Percentiles rank a stretch among this genome's conserved stretches.
These are phyloP conservation scores for Yamadazyma trypodendri DNA, from an alignment of 1,139 yeast genomes.

Conservation along the genomic window DNA sequence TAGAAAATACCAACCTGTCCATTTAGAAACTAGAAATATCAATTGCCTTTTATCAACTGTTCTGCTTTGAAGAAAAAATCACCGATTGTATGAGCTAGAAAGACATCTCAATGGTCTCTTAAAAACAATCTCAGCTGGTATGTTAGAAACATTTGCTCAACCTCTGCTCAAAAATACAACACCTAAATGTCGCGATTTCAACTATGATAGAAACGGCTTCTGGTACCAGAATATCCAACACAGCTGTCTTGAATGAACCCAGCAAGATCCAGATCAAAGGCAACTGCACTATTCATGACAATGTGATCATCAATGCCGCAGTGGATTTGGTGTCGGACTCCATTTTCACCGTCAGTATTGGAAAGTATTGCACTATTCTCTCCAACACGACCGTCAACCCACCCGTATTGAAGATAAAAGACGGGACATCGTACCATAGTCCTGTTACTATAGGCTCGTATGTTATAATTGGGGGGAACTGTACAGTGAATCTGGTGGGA, in stretches of 20 bases:
- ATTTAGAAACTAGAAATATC: too few relatives aligned
- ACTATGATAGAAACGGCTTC: constrained; percentile 41
- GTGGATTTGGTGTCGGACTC: constrained; percentile 22
- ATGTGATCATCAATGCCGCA: constrained; percentile 40
- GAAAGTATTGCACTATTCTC: constrained; percentile 48
- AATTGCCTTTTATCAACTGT: too few relatives aligned
- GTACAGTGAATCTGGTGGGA: constrained; percentile 42
- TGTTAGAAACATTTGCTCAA: too few relatives aligned
- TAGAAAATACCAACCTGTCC: too few relatives aligned
- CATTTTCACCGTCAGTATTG: constrained; percentile 45
- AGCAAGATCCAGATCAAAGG: constrained; percentile 30
- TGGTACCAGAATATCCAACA: constrained; percentile 57
- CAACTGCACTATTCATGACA: constrained; percentile 30
- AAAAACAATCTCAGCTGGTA: too few relatives aligned
- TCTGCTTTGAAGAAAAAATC: too few relatives aligned
- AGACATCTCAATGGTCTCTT: too few relatives aligned
- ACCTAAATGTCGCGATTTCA: too few relatives aligned
- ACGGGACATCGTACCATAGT: constrained; percentile 16
- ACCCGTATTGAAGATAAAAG: constrained; percentile 21
- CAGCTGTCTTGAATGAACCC: constrained; percentile 33
- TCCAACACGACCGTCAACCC: constrained; percentile 30
- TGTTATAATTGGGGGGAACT: constrained; percentile 48
- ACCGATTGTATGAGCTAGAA: too few relatives aligned
- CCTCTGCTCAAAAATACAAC: too few relatives aligned
- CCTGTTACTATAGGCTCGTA: constrained; percentile 56